These are phyloP conservation scores for Lichtheimia hyalospora DNA, from an alignment of 371 early-diverging fungal genomes.

Conservation along the genomic window DNA sequence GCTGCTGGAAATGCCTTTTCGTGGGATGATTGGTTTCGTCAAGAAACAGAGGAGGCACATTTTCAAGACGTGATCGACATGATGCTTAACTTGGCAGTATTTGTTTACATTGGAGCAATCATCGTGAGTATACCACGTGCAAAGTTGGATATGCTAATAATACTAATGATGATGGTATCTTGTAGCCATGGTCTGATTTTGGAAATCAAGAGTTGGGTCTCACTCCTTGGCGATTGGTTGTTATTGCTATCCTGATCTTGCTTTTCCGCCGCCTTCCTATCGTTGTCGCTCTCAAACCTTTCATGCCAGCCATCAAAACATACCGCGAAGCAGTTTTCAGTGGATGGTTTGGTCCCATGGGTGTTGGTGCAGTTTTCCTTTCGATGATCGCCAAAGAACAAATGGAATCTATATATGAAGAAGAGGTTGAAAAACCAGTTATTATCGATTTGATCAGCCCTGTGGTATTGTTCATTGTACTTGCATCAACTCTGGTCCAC, in stretches of 20 bases:
- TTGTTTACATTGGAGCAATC: conserved; percentile 89
- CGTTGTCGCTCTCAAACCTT: conserved; percentile 62
- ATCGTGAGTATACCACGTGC: conserved; percentile 44
- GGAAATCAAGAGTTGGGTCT: conserved; percentile 50
- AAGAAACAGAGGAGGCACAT: conserved; percentile 84
- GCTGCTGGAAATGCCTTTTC: conserved; percentile 89
- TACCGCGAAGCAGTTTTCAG: conserved; percentile 87
- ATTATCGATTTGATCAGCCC: conserved; percentile 51
- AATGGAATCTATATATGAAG: conserved; percentile 36
- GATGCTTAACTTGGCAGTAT: conserved; percentile 86
- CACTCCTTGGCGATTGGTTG: conserved; percentile 68
- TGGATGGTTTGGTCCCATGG: conserved; percentile 97
- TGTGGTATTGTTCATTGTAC: conserved; percentile 72
- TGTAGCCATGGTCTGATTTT: conserved; percentile 75
- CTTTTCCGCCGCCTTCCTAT: conserved; percentile 84
- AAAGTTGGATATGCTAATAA: neutral
- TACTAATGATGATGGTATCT: neutral
- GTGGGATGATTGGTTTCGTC: conserved; percentile 90
- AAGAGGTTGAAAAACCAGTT: conserved; percentile 19
- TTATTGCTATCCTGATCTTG: conserved; percentile 72
- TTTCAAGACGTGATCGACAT: conserved; percentile 92
- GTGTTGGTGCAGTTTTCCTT: conserved; percentile 82
- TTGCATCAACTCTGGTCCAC: conserved; percentile 77
- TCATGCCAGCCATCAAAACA: conserved; percentile 74
- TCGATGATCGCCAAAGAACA: conserved; percentile 60